Percentiles rank a stretch among this genome's conserved stretches.
Conservation (phyloP, 768 basidiomycete genomes). For the Galerina marginata region DNA sequence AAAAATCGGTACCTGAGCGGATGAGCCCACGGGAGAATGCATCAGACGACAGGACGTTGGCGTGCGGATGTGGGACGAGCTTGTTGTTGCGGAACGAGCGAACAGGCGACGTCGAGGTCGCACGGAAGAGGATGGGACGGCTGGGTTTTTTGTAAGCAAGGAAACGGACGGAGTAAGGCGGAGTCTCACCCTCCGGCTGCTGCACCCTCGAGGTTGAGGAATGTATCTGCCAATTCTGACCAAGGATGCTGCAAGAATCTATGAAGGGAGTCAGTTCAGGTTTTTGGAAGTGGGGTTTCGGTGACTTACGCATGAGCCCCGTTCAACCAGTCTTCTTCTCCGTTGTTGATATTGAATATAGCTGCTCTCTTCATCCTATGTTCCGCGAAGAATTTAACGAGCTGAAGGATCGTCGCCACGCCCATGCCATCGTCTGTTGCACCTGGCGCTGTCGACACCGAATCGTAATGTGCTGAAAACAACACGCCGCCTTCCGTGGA, state of each 20-base stretch:
- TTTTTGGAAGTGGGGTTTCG: not conserved
- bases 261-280: not conserved
- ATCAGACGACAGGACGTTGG: constrained; percentile 71
- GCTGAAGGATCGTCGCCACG: constrained; percentile 65
- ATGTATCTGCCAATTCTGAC: constrained; percentile 66
- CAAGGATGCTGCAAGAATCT: constrained; percentile 80
- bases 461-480: constrained; percentile 79
- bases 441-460: constrained; percentile 76
- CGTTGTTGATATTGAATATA: constrained; percentile 87
- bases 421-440: constrained; percentile 84
- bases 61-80: constrained; percentile 70
- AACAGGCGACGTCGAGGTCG: constrained; percentile 63
- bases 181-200: constrained; percentile 70
- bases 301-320: constrained; percentile 65
- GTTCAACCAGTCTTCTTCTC: constrained; percentile 78
- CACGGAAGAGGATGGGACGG: constrained; percentile 78
- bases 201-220: constrained; percentile 86
- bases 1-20: constrained; percentile 75
- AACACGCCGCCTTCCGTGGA: constrained; percentile 3
- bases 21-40: constrained; percentile 69
- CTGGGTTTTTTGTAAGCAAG: constrained; percentile 38
- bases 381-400: constrained; percentile 59
- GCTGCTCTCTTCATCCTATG: constrained; percentile 63
- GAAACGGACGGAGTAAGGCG: not conserved
- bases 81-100: constrained; percentile 49